A percentile compares a stretch with the other conserved stretches of the same genome.
phyloP scores from a whole-genome alignment of 2,329 filamentous ascomycete species.

The Calonectria pseudoreteaudii region DNA sequence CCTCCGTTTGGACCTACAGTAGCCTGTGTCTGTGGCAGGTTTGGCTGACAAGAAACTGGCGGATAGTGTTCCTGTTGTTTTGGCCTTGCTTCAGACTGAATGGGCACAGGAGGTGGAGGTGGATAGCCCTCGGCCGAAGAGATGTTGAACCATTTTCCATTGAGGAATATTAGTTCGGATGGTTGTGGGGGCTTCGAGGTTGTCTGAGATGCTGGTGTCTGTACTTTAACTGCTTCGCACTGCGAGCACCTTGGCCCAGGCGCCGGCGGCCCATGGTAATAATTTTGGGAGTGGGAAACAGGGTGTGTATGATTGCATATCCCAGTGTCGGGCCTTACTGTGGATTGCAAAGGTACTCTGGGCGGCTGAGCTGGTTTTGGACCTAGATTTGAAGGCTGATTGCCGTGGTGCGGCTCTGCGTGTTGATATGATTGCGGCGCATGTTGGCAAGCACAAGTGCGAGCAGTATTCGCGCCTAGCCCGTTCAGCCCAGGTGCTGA shows the following conservation, averaged over 20 bases:
- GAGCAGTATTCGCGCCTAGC: neutral
- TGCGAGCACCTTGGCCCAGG: neutral
- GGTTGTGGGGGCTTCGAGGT: neutral
- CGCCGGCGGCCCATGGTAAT: neutral
- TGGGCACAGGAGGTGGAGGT: neutral
- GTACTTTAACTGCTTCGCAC: neutral
- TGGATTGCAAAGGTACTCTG: neutral
- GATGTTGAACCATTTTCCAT: neutral
- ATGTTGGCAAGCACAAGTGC: neutral
- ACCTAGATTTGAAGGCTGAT: neutral
- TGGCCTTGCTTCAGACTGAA: neutral
- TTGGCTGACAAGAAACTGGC: neutral
- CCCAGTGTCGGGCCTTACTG: neutral
- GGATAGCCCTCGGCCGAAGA: neutral
- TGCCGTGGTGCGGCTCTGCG: too few species aligned
- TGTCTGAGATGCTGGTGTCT: neutral
- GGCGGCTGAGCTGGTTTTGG: neutral
- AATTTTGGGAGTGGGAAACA: neutral
- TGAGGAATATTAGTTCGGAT: neutral
- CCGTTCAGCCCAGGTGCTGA: neutral
- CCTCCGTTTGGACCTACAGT: too few species aligned
- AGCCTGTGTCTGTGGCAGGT: neutral
- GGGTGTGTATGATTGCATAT: neutral
- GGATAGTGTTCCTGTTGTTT: neutral
- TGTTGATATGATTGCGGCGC: neutral